Conservation (phyloP, 2,329 filamentous ascomycete genomes). For the Dothistroma septosporum region DNA sequence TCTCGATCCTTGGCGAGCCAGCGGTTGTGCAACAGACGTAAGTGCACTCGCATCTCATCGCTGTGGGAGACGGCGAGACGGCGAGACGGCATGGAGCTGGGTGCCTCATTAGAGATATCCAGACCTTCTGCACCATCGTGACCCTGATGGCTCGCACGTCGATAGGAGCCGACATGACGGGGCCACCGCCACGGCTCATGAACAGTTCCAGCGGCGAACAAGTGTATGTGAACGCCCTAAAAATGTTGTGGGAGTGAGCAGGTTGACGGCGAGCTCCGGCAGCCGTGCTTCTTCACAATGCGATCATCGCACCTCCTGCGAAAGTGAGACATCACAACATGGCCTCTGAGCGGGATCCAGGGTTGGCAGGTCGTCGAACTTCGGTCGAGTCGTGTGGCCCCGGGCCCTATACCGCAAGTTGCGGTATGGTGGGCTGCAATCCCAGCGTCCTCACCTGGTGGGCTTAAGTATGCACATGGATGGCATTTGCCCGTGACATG, state of each 20-base stretch:
- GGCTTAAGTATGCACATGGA: not conserved
- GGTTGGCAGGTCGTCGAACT: not conserved
- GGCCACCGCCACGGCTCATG: conserved; percentile 1
- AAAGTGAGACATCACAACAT: not conserved
- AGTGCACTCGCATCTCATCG: no score
- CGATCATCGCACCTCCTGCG: not conserved
- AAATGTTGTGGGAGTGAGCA: not conserved
- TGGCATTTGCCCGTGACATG: not conserved
- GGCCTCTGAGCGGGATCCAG: not conserved
- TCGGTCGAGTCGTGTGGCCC: conserved; percentile 4
- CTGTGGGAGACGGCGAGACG: no score
- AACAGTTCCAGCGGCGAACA: conserved; percentile 3
- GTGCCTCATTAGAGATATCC: no score
- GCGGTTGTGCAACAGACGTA: not conserved
- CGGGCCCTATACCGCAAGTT: conserved; percentile 1
- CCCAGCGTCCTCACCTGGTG: not conserved
- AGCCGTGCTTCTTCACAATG: not conserved
- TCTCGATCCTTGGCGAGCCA: conserved; percentile 3
- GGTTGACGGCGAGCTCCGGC: not conserved
- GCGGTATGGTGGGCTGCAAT: not conserved
- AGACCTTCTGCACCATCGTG: conserved; percentile 1
- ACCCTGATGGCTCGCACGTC: not conserved
- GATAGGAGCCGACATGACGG: conserved; percentile 11
- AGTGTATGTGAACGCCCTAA: conserved; percentile 1
- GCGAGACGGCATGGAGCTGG: not conserved